Percentiles rank a stretch among this genome's conserved stretches.
phyloP scores from a whole-genome alignment of 441 rosid genomes.

The Populus hybrid region DNA sequence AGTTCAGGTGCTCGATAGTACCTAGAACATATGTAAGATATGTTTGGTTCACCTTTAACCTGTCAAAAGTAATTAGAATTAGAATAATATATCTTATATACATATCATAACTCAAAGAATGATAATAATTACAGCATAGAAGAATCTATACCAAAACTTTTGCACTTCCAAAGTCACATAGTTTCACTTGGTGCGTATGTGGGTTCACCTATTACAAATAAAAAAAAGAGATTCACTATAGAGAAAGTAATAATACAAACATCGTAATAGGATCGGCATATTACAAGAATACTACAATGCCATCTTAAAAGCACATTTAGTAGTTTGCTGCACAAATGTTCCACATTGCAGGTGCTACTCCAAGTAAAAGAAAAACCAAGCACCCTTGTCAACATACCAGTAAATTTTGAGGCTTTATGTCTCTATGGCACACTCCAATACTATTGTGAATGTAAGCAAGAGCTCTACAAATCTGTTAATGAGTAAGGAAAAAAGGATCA shows the following conservation, averaged over 20 bases:
- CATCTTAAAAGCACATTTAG: neutral
- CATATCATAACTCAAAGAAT: neutral
- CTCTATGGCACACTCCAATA: constrained; percentile 50
- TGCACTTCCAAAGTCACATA: constrained; percentile 85
- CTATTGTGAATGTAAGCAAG: constrained; percentile 49
- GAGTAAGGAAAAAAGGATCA: neutral
- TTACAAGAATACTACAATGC: neutral
- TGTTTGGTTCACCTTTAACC: constrained; percentile 90
- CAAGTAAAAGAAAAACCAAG: neutral
- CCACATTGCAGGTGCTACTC: neutral
- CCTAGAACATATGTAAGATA: constrained; percentile 83
- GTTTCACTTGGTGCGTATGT: constrained; percentile 77
- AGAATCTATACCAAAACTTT: constrained; percentile 61
- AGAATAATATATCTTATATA: neutral
- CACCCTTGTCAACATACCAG: constrained; percentile 27
- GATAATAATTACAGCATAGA: neutral
- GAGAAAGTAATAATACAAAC: neutral
- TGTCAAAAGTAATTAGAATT: constrained; percentile 18
- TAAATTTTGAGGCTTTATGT: constrained; percentile 52
- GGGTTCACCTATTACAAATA: constrained; percentile 57
- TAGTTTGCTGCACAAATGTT: neutral
- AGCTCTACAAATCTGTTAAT: constrained; percentile 43
- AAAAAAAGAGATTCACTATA: neutral
- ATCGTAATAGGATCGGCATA: too few species aligned
- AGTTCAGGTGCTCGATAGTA: constrained; percentile 89